phyloP scores from a whole-genome alignment of 1,284 basidiomycete genomes.

The Pseudozyma thailandica region DNA sequence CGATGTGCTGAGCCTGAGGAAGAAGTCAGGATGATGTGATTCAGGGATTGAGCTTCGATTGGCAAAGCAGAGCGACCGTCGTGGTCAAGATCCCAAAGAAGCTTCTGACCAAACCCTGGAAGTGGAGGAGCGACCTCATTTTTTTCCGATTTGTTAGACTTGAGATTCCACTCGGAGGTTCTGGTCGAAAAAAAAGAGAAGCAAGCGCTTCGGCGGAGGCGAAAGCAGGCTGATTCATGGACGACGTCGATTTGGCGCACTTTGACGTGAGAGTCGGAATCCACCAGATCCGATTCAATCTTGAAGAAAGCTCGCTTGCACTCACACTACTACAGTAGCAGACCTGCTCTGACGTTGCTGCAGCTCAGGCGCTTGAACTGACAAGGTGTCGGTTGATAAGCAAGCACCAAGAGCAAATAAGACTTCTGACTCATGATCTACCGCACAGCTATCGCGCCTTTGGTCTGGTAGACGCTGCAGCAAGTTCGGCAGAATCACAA shows the following conservation, averaged over 20 bases:
- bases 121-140: conserved; percentile 4
- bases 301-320: too few relatives aligned
- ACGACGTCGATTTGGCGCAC: conserved; percentile 32
- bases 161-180: too few relatives aligned
- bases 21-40: too few relatives aligned
- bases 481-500: too few relatives aligned
- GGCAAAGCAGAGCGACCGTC: too few relatives aligned
- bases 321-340: too few relatives aligned
- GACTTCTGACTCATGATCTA: conserved; percentile 1
- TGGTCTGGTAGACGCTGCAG: too few relatives aligned
- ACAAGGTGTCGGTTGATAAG: not conserved
- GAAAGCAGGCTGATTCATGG: conserved; percentile 29
- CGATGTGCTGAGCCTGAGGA: too few relatives aligned
- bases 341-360: not conserved
- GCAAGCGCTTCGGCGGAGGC: not conserved
- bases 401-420: not conserved
- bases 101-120: not conserved
- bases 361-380: not conserved
- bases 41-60: too few relatives aligned
- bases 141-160: not conserved
- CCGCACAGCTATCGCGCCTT: not conserved
- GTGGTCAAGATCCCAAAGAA: not conserved
- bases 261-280: conserved; percentile 17
- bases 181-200: not conserved
- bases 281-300: not conserved